Evolutionary conservation across 2,329 filamentous ascomycete genomes (phyloP).

Genomic region (Colletotrichum coccodes): DNA sequence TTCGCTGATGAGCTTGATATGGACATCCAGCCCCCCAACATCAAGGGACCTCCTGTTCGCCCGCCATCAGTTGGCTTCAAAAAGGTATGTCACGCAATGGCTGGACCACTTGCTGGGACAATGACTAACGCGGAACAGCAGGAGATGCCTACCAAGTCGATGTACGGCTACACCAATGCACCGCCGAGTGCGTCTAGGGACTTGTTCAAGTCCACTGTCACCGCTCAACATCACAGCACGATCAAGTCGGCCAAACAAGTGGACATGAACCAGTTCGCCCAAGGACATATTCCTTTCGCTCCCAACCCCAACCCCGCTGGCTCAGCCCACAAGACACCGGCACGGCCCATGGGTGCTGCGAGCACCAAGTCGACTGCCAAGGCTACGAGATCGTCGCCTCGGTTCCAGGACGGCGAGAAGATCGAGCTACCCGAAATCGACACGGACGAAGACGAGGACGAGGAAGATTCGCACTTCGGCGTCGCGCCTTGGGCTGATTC

Average conservation of each 20-base stretch:
- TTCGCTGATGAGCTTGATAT: slow-evolving; percentile 71
- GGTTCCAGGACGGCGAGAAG: slow-evolving; percentile 87
- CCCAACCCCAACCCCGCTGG: slow-evolving; percentile 69
- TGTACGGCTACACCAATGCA: slow-evolving; percentile 71
- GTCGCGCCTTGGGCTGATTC: slow-evolving; percentile 90
- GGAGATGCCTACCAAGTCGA: slow-evolving; percentile 69
- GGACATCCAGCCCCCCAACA: slow-evolving; percentile 65
- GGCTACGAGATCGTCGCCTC: slow-evolving; percentile 76
- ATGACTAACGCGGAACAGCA: slow-evolving; percentile 42
- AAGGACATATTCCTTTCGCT: slow-evolving; percentile 90
- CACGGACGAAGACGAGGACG: slow-evolving; percentile 84
- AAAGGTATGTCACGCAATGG: slow-evolving; percentile 66
- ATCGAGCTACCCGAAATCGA: slow-evolving; percentile 96
- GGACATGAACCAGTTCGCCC: slow-evolving; percentile 89
- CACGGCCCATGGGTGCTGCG: slow-evolving; percentile 58
- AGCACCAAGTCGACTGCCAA: slow-evolving; percentile 68
- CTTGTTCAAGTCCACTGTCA: slow-evolving; percentile 74
- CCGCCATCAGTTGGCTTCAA: slow-evolving; percentile 73
- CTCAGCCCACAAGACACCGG: slow-evolving; percentile 76
- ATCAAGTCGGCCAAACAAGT: slow-evolving; percentile 74
- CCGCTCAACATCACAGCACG: slow-evolving; percentile 73
- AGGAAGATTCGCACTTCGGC: slow-evolving; percentile 60
- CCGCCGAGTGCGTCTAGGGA: slow-evolving; percentile 64
- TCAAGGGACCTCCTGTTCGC: slow-evolving; percentile 87
- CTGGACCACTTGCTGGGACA: neutral